Evolutionary conservation across 1,284 basidiomycete species (phyloP).

Genomic region (Papiliotrema flavescens): DNA sequence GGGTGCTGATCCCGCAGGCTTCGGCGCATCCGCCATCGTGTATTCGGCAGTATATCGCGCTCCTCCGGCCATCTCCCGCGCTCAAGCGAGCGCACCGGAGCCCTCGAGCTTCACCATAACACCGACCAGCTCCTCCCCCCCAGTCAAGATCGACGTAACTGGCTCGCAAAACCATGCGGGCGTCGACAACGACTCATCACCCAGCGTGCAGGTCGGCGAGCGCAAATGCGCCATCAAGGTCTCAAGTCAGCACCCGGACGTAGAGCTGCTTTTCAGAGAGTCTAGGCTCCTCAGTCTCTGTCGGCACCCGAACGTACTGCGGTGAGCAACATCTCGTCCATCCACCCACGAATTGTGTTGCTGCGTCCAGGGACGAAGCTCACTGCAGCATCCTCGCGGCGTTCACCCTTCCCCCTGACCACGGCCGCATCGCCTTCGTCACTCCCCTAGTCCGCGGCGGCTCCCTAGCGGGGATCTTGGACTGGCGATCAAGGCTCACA

Average conservation of each 20-base stretch:
- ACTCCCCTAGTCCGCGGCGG: conserved; percentile 41
- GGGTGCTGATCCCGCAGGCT: conserved; percentile 28
- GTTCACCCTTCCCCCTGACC: conserved; percentile 42
- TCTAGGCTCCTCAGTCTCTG: conserved; percentile 33
- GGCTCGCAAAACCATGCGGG: background rate
- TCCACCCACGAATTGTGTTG: too few relatives aligned
- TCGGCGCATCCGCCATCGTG: conserved; percentile 42
- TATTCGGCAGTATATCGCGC: conserved; percentile 28
- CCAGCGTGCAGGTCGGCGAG: conserved; percentile 10
- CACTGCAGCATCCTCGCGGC: conserved; percentile 37
- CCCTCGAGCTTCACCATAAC: too few relatives aligned
- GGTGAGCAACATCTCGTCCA: too few relatives aligned
- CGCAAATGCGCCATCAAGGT: conserved; percentile 40
- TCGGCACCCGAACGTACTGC: conserved; percentile 40
- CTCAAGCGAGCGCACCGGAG: background rate
- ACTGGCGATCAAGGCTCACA: conserved; percentile 26
- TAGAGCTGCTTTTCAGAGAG: conserved; percentile 33
- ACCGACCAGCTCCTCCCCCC: background rate
- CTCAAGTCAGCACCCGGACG: conserved; percentile 31
- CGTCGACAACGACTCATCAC: background rate
- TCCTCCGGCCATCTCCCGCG: conserved; percentile 1
- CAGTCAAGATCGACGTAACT: background rate
- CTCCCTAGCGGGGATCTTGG: conserved; percentile 37
- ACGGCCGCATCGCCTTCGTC: conserved; percentile 37
- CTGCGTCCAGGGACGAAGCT: too few relatives aligned